These are phyloP conservation scores for Pichia sp. DNA, from an alignment of 1,139 yeast species.

Conservation along the genomic window DNA sequence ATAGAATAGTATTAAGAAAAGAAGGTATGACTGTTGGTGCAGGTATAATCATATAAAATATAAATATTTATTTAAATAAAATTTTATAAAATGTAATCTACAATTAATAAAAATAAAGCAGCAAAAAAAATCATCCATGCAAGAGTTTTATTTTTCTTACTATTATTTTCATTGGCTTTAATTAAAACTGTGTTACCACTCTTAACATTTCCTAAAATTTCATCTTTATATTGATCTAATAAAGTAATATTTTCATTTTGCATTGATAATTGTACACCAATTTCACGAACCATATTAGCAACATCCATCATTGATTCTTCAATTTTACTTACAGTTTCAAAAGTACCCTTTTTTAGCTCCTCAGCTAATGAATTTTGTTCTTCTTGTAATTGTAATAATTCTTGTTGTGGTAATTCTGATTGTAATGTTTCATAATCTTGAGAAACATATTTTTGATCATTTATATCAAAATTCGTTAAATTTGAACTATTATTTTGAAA, in stretches of 20 bases:
- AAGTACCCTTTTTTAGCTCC: slow-evolving; percentile 55
- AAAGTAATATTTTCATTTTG: slow-evolving; percentile 71
- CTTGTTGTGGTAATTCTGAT: slow-evolving; percentile 34
- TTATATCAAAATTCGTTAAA: not conserved
- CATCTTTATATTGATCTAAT: slow-evolving; percentile 65
- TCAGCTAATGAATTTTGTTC: slow-evolving; percentile 74
- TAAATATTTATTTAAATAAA: not conserved
- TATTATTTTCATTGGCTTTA: slow-evolving; percentile 66
- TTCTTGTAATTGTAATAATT: slow-evolving; percentile 57
- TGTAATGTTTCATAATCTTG: slow-evolving; percentile 19
- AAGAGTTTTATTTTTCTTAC: slow-evolving; percentile 59
- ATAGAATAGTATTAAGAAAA: slow-evolving; percentile 77
- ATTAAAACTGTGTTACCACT: slow-evolving; percentile 70
- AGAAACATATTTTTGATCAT: slow-evolving; percentile 5
- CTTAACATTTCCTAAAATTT: slow-evolving; percentile 59
- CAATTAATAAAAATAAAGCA: slow-evolving; percentile 55
- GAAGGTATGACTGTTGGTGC: slow-evolving; percentile 90
- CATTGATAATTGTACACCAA: slow-evolving; percentile 64
- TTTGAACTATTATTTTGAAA: not conserved
- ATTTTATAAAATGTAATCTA: slow-evolving; percentile 50
- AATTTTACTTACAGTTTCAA: slow-evolving; percentile 62
- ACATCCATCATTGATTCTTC: slow-evolving; percentile 78
- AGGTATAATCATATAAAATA: slow-evolving; percentile 36
- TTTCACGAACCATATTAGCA: slow-evolving; percentile 69
- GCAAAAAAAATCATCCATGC: slow-evolving; percentile 46